phyloP scores from a whole-genome alignment of 108 stramenopile species.

The Cyclotella baltica region DNA sequence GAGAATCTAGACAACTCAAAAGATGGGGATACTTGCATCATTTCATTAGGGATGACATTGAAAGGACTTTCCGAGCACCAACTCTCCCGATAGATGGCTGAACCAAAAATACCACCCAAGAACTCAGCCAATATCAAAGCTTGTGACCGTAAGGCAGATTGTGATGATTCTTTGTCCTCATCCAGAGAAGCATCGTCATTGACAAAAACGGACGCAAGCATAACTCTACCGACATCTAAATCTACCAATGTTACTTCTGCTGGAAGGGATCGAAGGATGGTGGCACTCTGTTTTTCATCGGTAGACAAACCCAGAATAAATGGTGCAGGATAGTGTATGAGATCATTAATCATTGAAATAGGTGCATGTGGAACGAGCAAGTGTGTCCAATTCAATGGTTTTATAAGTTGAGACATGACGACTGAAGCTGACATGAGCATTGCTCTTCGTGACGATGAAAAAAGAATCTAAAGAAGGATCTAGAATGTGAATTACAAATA shows the following conservation, averaged over 20 bases:
- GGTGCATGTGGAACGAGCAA: constrained; percentile 83
- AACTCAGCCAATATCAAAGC: constrained; percentile 75
- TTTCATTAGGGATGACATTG: constrained; percentile 12
- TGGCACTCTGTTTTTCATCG: constrained; percentile 68
- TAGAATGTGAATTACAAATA: background rate
- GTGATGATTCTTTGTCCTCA: constrained; percentile 22
- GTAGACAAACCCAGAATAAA: constrained; percentile 83
- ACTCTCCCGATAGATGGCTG: constrained; percentile 56
- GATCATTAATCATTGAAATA: constrained; percentile 74
- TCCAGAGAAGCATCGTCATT: constrained; percentile 49
- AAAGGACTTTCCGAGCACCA: constrained; percentile 76
- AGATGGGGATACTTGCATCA: background rate
- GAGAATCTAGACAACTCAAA: constrained; percentile 29
- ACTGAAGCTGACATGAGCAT: constrained; percentile 68
- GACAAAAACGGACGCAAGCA: constrained; percentile 74
- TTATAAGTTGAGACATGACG: constrained; percentile 60
- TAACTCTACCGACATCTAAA: constrained; percentile 88
- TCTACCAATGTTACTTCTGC: constrained; percentile 87
- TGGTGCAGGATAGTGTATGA: constrained; percentile 90
- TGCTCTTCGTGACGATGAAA: constrained; percentile 78
- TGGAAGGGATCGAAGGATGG: constrained; percentile 71
- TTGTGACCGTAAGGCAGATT: constrained; percentile 73
- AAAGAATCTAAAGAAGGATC: constrained; percentile 54
- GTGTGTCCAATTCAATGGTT: constrained; percentile 84
- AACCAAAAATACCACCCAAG: constrained; percentile 72